Conservation (phyloP, 345 rosid species). For the Eucalyptus albens region DNA sequence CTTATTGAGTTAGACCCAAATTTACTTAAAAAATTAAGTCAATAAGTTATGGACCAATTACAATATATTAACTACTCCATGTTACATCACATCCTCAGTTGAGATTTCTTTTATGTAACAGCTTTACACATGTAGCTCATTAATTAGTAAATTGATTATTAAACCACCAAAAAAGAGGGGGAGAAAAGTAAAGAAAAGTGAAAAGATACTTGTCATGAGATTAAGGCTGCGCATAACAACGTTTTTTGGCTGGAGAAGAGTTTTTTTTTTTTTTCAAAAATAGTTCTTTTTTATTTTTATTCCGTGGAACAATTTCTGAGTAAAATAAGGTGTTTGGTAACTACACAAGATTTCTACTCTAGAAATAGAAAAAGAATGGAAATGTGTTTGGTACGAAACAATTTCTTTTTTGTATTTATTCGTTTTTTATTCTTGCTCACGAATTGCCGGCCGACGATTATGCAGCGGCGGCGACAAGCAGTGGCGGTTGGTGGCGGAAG, state of each 20-base stretch:
- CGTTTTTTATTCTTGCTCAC: too few relatives aligned
- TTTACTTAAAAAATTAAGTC: background rate
- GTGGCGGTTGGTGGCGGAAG: too few relatives aligned
- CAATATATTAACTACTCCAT: background rate
- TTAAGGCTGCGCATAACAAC: background rate
- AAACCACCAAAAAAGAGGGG: background rate
- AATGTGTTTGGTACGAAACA: too few relatives aligned
- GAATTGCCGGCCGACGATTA: rapidly evolving
- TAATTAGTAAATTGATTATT: background rate
- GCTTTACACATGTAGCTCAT: background rate
- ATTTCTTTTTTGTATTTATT: too few relatives aligned
- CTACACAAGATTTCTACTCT: too few relatives aligned
- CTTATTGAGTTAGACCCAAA: background rate
- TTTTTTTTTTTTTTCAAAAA: too few relatives aligned
- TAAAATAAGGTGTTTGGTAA: too few relatives aligned
- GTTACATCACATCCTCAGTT: background rate
- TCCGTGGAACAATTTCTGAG: too few relatives aligned
- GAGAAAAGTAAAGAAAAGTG: background rate
- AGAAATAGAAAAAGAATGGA: too few relatives aligned
- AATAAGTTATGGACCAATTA: background rate
- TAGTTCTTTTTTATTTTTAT: too few relatives aligned
- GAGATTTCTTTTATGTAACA: background rate
- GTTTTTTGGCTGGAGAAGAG: too few relatives aligned
- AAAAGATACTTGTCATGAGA: background rate
- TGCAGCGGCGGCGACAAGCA: rapidly evolving